Conservation (phyloP, 768 basidiomycete species). For the Psilocybe sp. region DNA sequence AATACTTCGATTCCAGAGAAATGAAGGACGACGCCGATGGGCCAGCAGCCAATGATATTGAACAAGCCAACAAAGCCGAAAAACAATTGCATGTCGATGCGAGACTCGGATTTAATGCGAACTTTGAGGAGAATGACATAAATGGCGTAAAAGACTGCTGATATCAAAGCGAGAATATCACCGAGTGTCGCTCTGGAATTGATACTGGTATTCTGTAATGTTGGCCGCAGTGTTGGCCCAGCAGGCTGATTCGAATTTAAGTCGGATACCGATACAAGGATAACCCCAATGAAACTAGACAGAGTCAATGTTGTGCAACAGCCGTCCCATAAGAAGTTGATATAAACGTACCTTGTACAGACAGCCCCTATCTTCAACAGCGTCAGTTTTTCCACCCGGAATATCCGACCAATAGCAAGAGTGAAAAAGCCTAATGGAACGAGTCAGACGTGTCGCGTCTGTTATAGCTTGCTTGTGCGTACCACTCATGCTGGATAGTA, state of each 20-base stretch:
- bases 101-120: slow-evolving; percentile 73
- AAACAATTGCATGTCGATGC: slow-evolving; percentile 91
- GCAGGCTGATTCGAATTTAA: slow-evolving; percentile 34
- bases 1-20: slow-evolving; percentile 69
- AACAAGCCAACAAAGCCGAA: slow-evolving; percentile 92
- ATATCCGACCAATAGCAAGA: slow-evolving; percentile 76
- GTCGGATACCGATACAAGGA: slow-evolving; percentile 89
- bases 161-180: slow-evolving; percentile 81
- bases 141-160: slow-evolving; percentile 82
- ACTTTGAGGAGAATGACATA: slow-evolving; percentile 92
- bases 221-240: slow-evolving; percentile 16
- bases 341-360: slow-evolving; percentile 58
- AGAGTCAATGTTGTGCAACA: background rate
- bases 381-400: slow-evolving; percentile 77
- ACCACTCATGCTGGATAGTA: slow-evolving; percentile 90
- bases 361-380: slow-evolving; percentile 76
- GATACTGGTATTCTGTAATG: slow-evolving; percentile 4
- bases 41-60: slow-evolving; percentile 76
- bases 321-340: background rate
- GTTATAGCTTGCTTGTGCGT: slow-evolving; percentile 16
- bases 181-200: slow-evolving; percentile 55
- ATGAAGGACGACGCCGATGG: slow-evolving; percentile 76
- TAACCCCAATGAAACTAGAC: slow-evolving; percentile 61
- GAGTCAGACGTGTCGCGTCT: background rate
- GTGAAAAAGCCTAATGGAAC: slow-evolving; percentile 82